These are phyloP conservation scores for Geosiphon pyriformis DNA, from an alignment of 192 early-diverging fungal genomes.

Conservation along the genomic window DNA sequence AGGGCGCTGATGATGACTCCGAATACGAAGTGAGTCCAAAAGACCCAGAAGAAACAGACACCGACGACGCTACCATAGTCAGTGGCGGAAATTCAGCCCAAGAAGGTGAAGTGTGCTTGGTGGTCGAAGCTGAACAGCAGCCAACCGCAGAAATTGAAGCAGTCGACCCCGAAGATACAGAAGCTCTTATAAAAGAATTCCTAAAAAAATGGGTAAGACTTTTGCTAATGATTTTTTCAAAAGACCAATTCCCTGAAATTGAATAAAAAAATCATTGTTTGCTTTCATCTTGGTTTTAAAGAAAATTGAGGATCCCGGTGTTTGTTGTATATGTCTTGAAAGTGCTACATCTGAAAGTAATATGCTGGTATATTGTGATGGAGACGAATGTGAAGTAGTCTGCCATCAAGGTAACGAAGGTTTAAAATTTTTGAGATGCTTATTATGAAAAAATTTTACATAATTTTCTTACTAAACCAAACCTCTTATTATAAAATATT, in stretches of 20 bases:
- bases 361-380: slow-evolving; percentile 50
- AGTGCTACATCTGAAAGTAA: slow-evolving; percentile 41
- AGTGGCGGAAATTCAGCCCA: slow-evolving; percentile 30
- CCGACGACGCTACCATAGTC: slow-evolving; percentile 27
- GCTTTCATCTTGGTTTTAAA: slow-evolving; percentile 16
- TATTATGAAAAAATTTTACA: not conserved
- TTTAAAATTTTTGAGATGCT: too few relatives aligned
- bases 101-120: not conserved
- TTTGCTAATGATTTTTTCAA: not conserved
- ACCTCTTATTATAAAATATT: slow-evolving; percentile 5
- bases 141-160: slow-evolving; percentile 5
- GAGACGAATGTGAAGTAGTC: slow-evolving; percentile 25
- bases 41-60: slow-evolving; percentile 33
- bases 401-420: slow-evolving; percentile 28
- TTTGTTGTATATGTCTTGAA: slow-evolving; percentile 50
- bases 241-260: not conserved
- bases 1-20: slow-evolving; percentile 34
- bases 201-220: slow-evolving; percentile 12
- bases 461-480: not conserved
- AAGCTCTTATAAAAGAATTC: not conserved
- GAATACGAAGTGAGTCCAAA: slow-evolving; percentile 33
- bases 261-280: not conserved
- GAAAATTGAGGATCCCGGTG: slow-evolving; percentile 49
- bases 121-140: not conserved
- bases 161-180: not conserved